phyloP scores from a whole-genome alignment of 306 rosid genomes.

The Potentilla sterilis region DNA sequence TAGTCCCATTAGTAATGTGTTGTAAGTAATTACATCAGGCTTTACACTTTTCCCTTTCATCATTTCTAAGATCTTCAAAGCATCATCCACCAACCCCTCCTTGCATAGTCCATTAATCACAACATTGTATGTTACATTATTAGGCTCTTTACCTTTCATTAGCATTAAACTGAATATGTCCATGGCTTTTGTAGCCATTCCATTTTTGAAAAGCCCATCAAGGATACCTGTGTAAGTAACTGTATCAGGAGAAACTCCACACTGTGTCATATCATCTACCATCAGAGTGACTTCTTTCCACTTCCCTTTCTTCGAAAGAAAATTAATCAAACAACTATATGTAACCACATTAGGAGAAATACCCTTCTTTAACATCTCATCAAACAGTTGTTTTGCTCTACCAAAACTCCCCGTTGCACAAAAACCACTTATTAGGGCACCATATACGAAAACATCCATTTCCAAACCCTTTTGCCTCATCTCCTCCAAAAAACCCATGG shows the following conservation, averaged over 20 bases:
- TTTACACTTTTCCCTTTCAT: conserved; percentile 65
- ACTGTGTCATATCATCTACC: conserved; percentile 55
- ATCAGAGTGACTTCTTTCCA: conserved; percentile 58
- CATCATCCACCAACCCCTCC: conserved; percentile 60
- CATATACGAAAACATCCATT: conserved; percentile 52
- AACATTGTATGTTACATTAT: conserved; percentile 57
- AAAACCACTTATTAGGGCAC: conserved; percentile 50
- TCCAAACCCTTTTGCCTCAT: conserved; percentile 59
- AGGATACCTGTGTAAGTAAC: conserved; percentile 57
- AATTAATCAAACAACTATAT: conserved; percentile 62
- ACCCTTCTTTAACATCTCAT: conserved; percentile 60
- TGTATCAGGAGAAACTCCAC: conserved; percentile 55
- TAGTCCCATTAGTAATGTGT: conserved; percentile 58
- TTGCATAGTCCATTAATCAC: conserved; percentile 73
- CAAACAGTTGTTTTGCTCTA: conserved; percentile 49
- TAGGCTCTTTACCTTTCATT: conserved; percentile 59
- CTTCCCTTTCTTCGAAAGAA: conserved; percentile 55
- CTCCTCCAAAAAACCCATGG: conserved; percentile 55
- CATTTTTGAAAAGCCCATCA: conserved; percentile 73
- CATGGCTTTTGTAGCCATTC: conserved; percentile 50
- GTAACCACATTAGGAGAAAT: conserved; percentile 60
- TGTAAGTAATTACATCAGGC: conserved; percentile 71
- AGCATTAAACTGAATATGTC: conserved; percentile 59
- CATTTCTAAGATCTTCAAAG: conserved; percentile 44
- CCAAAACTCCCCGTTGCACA: conserved; percentile 48